phyloP scores from a whole-genome alignment of 495 filamentous ascomycete genomes.

The Opeltia flavorubescens region DNA sequence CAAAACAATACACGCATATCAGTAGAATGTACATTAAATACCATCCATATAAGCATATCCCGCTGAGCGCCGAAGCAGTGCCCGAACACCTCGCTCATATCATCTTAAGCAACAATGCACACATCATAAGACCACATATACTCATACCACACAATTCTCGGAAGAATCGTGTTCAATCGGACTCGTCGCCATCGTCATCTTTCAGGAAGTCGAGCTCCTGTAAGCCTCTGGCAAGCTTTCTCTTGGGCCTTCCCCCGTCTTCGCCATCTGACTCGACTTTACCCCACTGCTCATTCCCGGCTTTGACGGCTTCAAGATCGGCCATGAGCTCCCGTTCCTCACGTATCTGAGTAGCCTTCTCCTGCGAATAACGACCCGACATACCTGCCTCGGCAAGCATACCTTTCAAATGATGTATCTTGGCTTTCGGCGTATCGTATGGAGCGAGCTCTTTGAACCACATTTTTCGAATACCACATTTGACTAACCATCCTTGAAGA shows the following conservation, averaged over 20 bases:
- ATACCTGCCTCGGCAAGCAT: slow-evolving; percentile 76
- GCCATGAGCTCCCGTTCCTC: slow-evolving; percentile 66
- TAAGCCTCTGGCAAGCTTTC: slow-evolving; percentile 28
- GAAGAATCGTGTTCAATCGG: slow-evolving; percentile 26
- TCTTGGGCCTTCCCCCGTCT: slow-evolving; percentile 20
- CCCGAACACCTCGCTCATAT: not conserved
- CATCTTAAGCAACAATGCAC: not conserved
- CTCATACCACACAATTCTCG: not conserved
- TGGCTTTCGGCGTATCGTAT: slow-evolving; percentile 58
- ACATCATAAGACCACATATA: not conserved
- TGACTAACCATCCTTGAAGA: slow-evolving; percentile 75
- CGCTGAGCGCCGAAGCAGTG: not conserved
- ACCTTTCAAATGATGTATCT: slow-evolving; percentile 65
- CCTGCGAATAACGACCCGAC: slow-evolving; percentile 69
- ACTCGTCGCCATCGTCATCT: slow-evolving; percentile 36
- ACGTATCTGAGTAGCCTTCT: slow-evolving; percentile 74
- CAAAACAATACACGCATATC: slow-evolving; percentile 17
- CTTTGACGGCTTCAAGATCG: slow-evolving; percentile 69
- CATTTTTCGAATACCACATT: slow-evolving; percentile 88
- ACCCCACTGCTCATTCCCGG: slow-evolving; percentile 69
- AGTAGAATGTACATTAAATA: not conserved
- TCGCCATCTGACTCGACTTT: slow-evolving; percentile 30
- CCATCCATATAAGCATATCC: not conserved
- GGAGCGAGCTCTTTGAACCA: slow-evolving; percentile 74
- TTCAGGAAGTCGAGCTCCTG: slow-evolving; percentile 41